Evolutionary conservation across 1,284 basidiomycete genomes (phyloP).

Genomic region (Ceratobasidium sp.): DNA sequence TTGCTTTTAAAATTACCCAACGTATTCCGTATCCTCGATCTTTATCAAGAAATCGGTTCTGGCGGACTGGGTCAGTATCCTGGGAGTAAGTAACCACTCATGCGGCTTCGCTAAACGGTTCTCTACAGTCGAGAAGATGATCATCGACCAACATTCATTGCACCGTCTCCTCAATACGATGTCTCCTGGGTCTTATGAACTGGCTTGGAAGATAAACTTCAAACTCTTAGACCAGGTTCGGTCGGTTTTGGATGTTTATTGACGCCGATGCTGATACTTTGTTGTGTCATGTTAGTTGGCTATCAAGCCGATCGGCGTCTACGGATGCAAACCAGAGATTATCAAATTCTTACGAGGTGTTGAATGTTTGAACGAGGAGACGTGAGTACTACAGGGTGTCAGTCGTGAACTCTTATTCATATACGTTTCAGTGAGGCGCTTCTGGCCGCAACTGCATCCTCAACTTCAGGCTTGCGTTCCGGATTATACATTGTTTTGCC

Average conservation of each 20-base stretch:
- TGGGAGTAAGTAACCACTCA: no score
- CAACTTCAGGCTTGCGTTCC: slow-evolving; percentile 59
- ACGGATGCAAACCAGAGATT: slow-evolving; percentile 67
- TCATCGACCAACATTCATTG: slow-evolving; percentile 42
- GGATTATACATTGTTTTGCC: slow-evolving; percentile 63
- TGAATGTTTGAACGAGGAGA: slow-evolving; percentile 4
- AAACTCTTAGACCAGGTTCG: slow-evolving; percentile 28
- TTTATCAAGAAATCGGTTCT: slow-evolving; percentile 47
- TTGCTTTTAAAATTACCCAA: slow-evolving; percentile 32
- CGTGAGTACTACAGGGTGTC: not conserved
- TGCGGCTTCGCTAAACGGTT: no score
- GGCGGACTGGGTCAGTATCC: slow-evolving; percentile 44
- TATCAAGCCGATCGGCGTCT: slow-evolving; percentile 67
- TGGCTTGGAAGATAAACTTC: slow-evolving; percentile 21
- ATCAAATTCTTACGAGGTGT: slow-evolving; percentile 58
- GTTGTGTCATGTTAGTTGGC: slow-evolving; percentile 56
- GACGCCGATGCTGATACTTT: slow-evolving; percentile 48
- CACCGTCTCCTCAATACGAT: slow-evolving; percentile 27
- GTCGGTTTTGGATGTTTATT: not conserved
- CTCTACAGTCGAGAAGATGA: slow-evolving; percentile 39
- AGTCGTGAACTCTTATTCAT: no score
- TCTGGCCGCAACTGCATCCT: slow-evolving; percentile 46
- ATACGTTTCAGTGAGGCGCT: slow-evolving; percentile 48
- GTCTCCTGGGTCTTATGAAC: slow-evolving; percentile 30
- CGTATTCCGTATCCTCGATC: slow-evolving; percentile 46